phyloP scores from a whole-genome alignment of 768 basidiomycete species.

The Boletus edulis region DNA sequence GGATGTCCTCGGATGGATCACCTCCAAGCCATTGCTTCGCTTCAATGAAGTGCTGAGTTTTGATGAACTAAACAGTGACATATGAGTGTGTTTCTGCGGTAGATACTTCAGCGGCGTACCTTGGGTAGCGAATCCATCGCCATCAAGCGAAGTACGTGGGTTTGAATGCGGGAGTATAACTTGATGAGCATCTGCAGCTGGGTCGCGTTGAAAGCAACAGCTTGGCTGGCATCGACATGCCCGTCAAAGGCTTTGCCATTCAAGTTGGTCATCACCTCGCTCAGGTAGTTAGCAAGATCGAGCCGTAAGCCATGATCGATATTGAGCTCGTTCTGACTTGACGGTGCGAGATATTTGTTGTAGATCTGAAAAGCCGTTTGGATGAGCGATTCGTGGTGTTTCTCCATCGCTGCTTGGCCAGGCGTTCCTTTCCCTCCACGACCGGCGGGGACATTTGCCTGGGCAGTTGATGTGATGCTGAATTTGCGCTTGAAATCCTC shows the following conservation, averaged over 20 bases:
- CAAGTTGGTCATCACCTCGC: constrained; percentile 78
- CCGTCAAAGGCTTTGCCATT: constrained; percentile 79
- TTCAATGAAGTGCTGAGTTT: constrained; percentile 77
- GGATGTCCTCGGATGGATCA: constrained; percentile 64
- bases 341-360: constrained; percentile 93
- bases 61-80: constrained; percentile 65
- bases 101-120: constrained; percentile 40
- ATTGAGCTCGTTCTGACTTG: constrained; percentile 94
- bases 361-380: constrained; percentile 93
- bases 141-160: constrained; percentile 95
- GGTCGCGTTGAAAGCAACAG: constrained; percentile 85
- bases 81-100: constrained; percentile 8
- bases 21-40: constrained; percentile 79
- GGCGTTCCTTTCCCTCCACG: constrained; percentile 53
- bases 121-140: constrained; percentile 99
- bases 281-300: constrained; percentile 90
- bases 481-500: constrained; percentile 97
- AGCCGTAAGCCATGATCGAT: constrained; percentile 96
- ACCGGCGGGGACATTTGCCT: constrained; percentile 47
- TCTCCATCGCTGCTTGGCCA: constrained; percentile 91
- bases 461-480: constrained; percentile 90
- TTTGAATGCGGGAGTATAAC: constrained; percentile 95
- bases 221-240: constrained; percentile 78
- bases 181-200: constrained; percentile 92
- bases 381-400: constrained; percentile 92